These are phyloP conservation scores for Pseudogymnoascus sp. DNA, from an alignment of 2,329 filamentous ascomycete species.

Conservation along the genomic window DNA sequence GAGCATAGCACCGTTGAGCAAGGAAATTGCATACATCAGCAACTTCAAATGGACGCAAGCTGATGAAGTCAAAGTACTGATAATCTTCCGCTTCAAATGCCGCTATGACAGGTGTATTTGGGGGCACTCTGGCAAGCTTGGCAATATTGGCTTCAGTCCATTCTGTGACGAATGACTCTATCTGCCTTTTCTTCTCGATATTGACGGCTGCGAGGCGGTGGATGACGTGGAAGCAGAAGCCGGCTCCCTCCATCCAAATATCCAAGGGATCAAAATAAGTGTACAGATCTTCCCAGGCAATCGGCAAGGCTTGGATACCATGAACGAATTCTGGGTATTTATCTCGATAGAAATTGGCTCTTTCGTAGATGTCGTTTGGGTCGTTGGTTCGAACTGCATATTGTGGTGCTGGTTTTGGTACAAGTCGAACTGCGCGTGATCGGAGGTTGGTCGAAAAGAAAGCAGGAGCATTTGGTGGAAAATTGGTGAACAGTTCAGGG, in stretches of 20 bases:
- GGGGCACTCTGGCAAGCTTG: constrained; percentile 4
- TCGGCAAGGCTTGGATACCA: constrained; percentile 15
- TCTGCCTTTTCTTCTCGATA: neutral
- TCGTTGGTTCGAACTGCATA: constrained; percentile 15
- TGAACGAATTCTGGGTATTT: constrained; percentile 15
- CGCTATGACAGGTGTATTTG: neutral
- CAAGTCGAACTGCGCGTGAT: constrained; percentile 12
- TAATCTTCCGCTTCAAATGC: constrained; percentile 2
- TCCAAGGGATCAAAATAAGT: constrained; percentile 29
- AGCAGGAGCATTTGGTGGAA: constrained; percentile 14
- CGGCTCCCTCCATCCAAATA: constrained; percentile 23
- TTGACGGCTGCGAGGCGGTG: constrained; percentile 17
- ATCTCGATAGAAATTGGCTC: constrained; percentile 14
- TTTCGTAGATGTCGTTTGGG: constrained; percentile 13
- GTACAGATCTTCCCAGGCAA: constrained; percentile 24
- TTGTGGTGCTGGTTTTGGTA: constrained; percentile 8
- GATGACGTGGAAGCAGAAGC: constrained; percentile 27
- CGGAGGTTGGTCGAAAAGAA: constrained; percentile 20
- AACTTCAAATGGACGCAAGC: neutral
- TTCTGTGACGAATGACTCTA: neutral
- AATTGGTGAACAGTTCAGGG: constrained; percentile 14
- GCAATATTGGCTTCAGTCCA: neutral
- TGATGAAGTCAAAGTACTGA: neutral
- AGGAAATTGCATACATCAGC: neutral
- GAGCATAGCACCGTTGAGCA: neutral